Evolutionary conservation across 257 asterid species (phyloP).

Genomic region (Solanum ahanhuiri): DNA sequence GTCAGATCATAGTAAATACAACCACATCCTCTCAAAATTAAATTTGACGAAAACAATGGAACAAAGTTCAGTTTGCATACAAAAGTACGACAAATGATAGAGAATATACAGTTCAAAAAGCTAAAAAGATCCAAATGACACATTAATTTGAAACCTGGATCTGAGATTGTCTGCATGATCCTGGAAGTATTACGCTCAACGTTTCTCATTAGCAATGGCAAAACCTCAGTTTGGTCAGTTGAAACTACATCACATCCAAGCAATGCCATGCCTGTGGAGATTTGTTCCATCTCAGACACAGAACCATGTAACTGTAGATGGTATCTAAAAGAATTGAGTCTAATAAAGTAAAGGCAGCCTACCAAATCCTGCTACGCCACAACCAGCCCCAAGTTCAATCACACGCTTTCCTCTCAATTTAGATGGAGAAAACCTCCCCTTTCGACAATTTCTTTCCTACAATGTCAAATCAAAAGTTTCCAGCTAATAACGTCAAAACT

Average conservation of each 20-base stretch:
- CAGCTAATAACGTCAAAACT: constrained; percentile 3
- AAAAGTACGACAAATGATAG: neutral
- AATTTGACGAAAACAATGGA: no score
- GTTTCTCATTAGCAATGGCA: constrained; percentile 87
- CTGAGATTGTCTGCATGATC: constrained; percentile 51
- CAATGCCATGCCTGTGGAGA: constrained; percentile 78
- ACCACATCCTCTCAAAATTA: no score
- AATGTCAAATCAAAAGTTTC: constrained; percentile 12
- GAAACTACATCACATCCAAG: constrained; percentile 88
- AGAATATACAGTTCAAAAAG: neutral
- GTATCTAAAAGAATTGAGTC: neutral
- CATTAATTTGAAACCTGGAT: constrained; percentile 30
- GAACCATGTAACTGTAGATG: constrained; percentile 1
- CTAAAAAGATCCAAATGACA: neutral
- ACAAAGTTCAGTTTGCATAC: neutral
- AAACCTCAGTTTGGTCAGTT: constrained; percentile 91
- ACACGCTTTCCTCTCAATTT: constrained; percentile 89
- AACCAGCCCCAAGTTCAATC: constrained; percentile 98
- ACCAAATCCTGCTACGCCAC: constrained; percentile 99
- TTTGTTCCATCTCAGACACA: constrained; percentile 1
- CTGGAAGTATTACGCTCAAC: constrained; percentile 78
- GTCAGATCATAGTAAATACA: neutral
- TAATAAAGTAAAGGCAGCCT: constrained; percentile 2
- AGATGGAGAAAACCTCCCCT: constrained; percentile 78
- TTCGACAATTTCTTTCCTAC: constrained; percentile 82